Evolutionary conservation across 1,284 basidiomycete species (phyloP).

Genomic region (Pseudozyma tsukubaensis): DNA sequence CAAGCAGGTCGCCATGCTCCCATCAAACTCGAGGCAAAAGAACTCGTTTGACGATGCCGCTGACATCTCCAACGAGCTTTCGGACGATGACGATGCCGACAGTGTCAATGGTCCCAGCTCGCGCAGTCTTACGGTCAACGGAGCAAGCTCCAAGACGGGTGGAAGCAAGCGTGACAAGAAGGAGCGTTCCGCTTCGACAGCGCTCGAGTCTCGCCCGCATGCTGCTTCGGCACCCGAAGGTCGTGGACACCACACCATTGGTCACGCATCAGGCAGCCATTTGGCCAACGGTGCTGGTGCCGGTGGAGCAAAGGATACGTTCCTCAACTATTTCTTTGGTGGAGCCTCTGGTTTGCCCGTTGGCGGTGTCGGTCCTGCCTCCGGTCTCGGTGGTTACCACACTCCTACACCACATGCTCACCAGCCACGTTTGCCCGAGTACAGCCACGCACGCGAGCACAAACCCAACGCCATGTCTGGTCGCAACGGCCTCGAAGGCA

Average conservation of each 20-base stretch:
- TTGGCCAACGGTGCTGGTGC: conserved; percentile 17
- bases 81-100: conserved; percentile 59
- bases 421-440: conserved; percentile 39
- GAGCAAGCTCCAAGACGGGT: conserved; percentile 39
- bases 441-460: conserved; percentile 39
- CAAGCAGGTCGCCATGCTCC: conserved; percentile 59
- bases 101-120: conserved; percentile 30
- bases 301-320: conserved; percentile 58
- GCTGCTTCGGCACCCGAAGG: conserved; percentile 39
- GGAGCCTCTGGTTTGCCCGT: conserved; percentile 60
- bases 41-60: conserved; percentile 51
- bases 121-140: conserved; percentile 35
- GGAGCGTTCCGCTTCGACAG: conserved; percentile 32
- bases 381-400: conserved; percentile 48
- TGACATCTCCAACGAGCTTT: conserved; percentile 41
- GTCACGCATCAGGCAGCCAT: conserved; percentile 33
- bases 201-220: conserved; percentile 37
- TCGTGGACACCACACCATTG: conserved; percentile 42
- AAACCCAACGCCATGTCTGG: conserved; percentile 71
- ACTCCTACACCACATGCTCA: conserved; percentile 29
- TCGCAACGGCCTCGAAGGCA: conserved; percentile 77
- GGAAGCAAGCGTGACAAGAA: conserved; percentile 37
- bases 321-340: conserved; percentile 68
- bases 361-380: conserved; percentile 45
- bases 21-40: conserved; percentile 68